Evolutionary conservation across 345 rosid species (phyloP), one percentile per base, ranked within the genome.

Genomic region (Hevea brasiliensis): DNA sequence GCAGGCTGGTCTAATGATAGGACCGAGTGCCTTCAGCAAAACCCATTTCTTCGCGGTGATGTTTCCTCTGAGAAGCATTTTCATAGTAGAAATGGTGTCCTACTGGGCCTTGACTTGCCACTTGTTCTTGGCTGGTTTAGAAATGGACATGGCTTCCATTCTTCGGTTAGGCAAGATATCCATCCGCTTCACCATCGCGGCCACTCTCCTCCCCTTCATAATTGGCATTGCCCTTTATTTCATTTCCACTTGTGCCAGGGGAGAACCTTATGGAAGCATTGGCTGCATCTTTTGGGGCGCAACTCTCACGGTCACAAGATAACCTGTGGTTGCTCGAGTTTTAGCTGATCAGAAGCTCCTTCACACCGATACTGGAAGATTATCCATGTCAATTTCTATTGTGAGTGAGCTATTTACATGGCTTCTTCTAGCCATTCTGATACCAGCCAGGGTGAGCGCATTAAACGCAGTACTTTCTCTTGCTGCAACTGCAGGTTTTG

Each of bases 41-140:
- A 0, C 0, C 0, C 6, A 8, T 1, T 56, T 79, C 24, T 24
- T 61, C 6, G 0, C 45, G 0, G 0, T 2, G 0, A 0, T 85
- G 8, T 68, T 85, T 45, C 88, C 90, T 18, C 74, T 75, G 24
- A 68, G 65, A 60, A 77, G 80, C 60, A 54, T 63, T 27, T 24
- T 72, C 77, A 58, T 79, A 44, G 26, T 85, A 29, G 90, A 90
- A 86, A 85, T 88, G 11, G 74, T 84, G 44, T 83, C 86, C 12
- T 84, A 81, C 72, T 69, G 87, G 67, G 89, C 87, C 7, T 74
- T 85, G 40, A 68, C 79, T 2, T 87, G 79, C 84, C 82, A 89
- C 72, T 21, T 85, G 59, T 92, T 90, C 85, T 81, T 87, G 48
- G 75, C 87, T 1, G 94, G 97, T 40, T 77, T 92, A 41, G 89